phyloP scores from a whole-genome alignment of 129 eudicot species.

The Mikania micrantha region DNA sequence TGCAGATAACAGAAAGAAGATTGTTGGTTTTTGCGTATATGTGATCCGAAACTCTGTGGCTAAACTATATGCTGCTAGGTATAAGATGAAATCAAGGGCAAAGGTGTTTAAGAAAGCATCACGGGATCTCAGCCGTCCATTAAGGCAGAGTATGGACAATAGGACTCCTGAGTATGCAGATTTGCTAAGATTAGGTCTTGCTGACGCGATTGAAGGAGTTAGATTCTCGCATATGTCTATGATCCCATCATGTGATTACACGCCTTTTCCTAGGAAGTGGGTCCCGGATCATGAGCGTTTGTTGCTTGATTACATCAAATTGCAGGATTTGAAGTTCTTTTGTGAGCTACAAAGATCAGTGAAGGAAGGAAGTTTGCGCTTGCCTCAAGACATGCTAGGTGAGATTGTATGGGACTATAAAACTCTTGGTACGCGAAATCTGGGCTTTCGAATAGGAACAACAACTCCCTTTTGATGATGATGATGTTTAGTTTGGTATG shows the following conservation, averaged over 20 bases:
- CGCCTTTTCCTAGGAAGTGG: slow-evolving; percentile 80
- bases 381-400: slow-evolving; percentile 82
- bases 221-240: slow-evolving; percentile 72
- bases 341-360: slow-evolving; percentile 53
- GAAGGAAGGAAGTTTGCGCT: slow-evolving; percentile 43
- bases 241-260: slow-evolving; percentile 82
- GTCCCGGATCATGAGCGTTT: slow-evolving; percentile 78
- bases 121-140: slow-evolving; percentile 77
- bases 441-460: slow-evolving; percentile 7
- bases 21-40: slow-evolving; percentile 79
- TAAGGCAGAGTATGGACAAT: slow-evolving; percentile 56
- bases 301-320: slow-evolving; percentile 59
- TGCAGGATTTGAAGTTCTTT: slow-evolving; percentile 64
- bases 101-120: slow-evolving; percentile 83
- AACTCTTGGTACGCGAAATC: slow-evolving; percentile 39
- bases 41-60: slow-evolving; percentile 80
- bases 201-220: slow-evolving; percentile 83
- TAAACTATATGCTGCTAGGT: slow-evolving; percentile 88
- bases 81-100: slow-evolving; percentile 87
- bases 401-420: slow-evolving; percentile 84
- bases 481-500: neutral
- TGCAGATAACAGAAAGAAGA: slow-evolving; percentile 91
- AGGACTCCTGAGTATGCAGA: slow-evolving; percentile 78
- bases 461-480: slow-evolving; percentile 9
- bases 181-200: slow-evolving; percentile 79